Evolutionary conservation across 2,329 filamentous ascomycete species (phyloP).

Genomic region (Arthrobotrys iridis): DNA sequence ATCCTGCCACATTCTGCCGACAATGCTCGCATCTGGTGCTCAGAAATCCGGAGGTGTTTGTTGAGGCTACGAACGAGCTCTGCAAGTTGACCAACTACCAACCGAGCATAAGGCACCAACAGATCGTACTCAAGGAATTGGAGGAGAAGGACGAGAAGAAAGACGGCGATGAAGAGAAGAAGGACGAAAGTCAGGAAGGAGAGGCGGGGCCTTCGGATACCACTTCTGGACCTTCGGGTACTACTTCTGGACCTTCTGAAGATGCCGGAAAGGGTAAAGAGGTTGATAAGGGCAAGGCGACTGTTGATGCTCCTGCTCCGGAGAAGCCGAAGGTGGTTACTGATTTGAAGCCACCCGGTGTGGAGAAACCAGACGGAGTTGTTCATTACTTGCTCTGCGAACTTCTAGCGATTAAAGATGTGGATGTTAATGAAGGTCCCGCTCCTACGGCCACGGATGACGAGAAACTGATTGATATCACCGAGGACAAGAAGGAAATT

Average conservation of each 20-base stretch:
- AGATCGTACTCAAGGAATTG: slow-evolving; percentile 57
- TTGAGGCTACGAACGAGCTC: slow-evolving; percentile 86
- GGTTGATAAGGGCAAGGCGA: slow-evolving; percentile 62
- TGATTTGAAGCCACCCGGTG: slow-evolving; percentile 81
- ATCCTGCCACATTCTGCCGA: slow-evolving; percentile 78
- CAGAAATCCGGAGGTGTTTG: slow-evolving; percentile 83
- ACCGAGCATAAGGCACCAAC: slow-evolving; percentile 56
- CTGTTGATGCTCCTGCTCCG: slow-evolving; percentile 65
- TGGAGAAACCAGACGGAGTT: slow-evolving; percentile 93
- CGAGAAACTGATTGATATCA: slow-evolving; percentile 29
- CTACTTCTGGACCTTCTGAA: slow-evolving; percentile 2
- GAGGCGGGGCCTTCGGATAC: slow-evolving; percentile 56
- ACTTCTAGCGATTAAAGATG: slow-evolving; percentile 70
- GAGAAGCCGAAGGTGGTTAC: slow-evolving; percentile 71
- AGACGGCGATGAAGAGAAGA: slow-evolving; percentile 56
- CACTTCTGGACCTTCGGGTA: slow-evolving; percentile 53
- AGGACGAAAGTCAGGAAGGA: slow-evolving; percentile 60
- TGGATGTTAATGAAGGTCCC: slow-evolving; percentile 59
- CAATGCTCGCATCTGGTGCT: slow-evolving; percentile 81
- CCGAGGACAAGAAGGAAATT: slow-evolving; percentile 36
- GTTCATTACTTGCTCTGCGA: slow-evolving; percentile 95
- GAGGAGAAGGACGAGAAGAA: slow-evolving; percentile 54
- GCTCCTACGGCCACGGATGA: slow-evolving; percentile 48
- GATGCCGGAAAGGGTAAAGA: slow-evolving; percentile 52
- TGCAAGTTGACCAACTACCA: slow-evolving; percentile 74